These are phyloP conservation scores for Paramecium biaurelia DNA, from an alignment of 73 alveolate genomes.

Conservation along the genomic window DNA sequence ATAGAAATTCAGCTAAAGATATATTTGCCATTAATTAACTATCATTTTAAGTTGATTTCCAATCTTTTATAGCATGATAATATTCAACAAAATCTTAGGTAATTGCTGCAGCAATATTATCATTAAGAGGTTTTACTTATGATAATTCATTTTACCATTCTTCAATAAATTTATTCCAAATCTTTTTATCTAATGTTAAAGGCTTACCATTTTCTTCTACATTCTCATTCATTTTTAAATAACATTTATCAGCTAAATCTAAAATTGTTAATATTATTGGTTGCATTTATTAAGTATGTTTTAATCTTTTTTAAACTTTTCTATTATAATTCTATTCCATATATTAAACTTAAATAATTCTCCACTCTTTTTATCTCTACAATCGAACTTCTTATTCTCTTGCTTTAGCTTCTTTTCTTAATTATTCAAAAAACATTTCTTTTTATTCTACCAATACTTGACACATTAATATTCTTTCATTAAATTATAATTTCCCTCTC, in stretches of 20 bases:
- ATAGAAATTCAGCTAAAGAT: not conserved
- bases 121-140: not conserved
- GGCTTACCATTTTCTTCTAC: not conserved
- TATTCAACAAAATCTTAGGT: not conserved
- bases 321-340: constrained; percentile 30
- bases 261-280: constrained; percentile 14
- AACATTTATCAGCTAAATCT: constrained; percentile 42
- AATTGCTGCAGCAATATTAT: not conserved
- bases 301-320: not conserved
- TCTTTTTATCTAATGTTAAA: not conserved
- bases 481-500: constrained; percentile 13
- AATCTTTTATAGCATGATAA: constrained; percentile 26
- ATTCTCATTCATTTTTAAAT: not conserved
- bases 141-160: constrained; percentile 7
- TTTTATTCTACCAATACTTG: not conserved
- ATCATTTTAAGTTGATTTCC: not conserved
- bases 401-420: constrained; percentile 7
- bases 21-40: not conserved
- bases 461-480: not conserved
- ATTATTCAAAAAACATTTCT: constrained; percentile 19
- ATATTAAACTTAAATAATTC: constrained; percentile 1
- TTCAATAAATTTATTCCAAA: constrained; percentile 17
- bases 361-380: not conserved
- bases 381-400: not conserved
- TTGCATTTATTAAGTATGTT: constrained; percentile 28